A percentile compares a stretch with the other conserved stretches of the same genome.
Conservation (phyloP, 208 protist genomes). For the Endotrypanum monterogeii region DNA sequence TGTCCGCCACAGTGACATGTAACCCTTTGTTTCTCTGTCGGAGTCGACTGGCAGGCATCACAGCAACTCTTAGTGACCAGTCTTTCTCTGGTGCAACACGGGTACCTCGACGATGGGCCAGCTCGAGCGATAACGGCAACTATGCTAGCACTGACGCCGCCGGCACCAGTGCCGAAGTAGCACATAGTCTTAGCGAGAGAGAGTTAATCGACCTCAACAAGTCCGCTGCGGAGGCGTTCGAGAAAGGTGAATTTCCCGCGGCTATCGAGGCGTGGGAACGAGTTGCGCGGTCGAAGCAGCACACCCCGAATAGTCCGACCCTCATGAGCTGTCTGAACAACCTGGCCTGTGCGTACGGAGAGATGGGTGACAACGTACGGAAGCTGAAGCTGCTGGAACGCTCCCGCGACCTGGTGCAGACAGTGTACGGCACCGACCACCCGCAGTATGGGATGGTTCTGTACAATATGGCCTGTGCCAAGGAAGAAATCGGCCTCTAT, state of each 20-base stretch:
- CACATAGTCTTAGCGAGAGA: constrained; percentile 18
- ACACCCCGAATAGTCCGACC: constrained; percentile 54
- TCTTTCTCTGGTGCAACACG: neutral
- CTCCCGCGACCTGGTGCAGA: constrained; percentile 56
- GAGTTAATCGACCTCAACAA: constrained; percentile 72
- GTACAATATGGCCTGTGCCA: constrained; percentile 82
- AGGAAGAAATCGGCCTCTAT: constrained; percentile 78
- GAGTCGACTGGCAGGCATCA: neutral
- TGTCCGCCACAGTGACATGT: neutral
- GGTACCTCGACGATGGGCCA: constrained; percentile 1
- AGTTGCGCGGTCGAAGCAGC: constrained; percentile 44
- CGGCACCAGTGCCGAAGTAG: neutral
- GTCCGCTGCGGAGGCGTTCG: constrained; percentile 49
- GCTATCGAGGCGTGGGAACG: constrained; percentile 78
- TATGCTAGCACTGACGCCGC: neutral
- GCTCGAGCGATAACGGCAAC: constrained; percentile 4
- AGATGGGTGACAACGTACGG: constrained; percentile 70
- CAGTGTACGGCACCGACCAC: constrained; percentile 73
- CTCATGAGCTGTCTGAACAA: constrained; percentile 88
- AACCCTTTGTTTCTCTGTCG: neutral
- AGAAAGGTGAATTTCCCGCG: constrained; percentile 60
- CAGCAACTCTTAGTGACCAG: neutral
- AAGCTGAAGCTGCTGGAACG: constrained; percentile 79
- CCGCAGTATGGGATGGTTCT: constrained; percentile 89
- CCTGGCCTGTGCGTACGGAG: constrained; percentile 86